Base-by-base conservation (phyloP, 2,329 filamentous ascomycete species). In the Colletotrichum coccodes region DNA sequence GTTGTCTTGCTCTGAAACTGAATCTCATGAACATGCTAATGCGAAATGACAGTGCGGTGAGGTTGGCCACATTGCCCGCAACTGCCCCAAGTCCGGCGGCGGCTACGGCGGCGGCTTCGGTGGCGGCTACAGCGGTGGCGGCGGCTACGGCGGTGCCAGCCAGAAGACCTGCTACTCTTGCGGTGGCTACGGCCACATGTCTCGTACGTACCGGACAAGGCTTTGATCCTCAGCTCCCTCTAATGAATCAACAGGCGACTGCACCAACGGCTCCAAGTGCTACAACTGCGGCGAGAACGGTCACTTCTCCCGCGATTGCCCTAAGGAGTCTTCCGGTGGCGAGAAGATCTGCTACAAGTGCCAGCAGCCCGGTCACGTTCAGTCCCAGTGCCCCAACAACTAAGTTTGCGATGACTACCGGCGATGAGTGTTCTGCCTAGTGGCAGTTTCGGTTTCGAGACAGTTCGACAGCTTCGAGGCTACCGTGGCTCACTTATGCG, bases 281-380 rank as follows among this genome's bases (percentile, higher is more conserved):
- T 99, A 98, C 91, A 98, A 98, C 90, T 98, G 96, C 75, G 89
- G 89, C 78, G 94, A 98, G 86, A 92, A 95, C 75, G 95, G 96
- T 71, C 95, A 98, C 84, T 90, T 98, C 81, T 97, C 93, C 73
- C 93, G 95, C 73, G 96, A 99, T 83, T 99, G 96, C 89, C 92
- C 95, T 76, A 95, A 95, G 80, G 95, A 97, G 85, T 93, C 93
- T 69, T 89, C 91, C 75, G 89, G 90, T 74, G 89, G 91, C 78
- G 95, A 98, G 89, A 95, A 97, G 82, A 94, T 97, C 80, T 99
- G 96, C 92, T 99, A 99, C 90, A 97, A 97, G 88, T 98, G 89
- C 88, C 89, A 91, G 84, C 88, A 91, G 83, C 80, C 87, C 74
- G 95, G 95, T 76, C 95, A 98, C 85, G 92, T 98, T 80, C 95